Base-by-base conservation (phyloP, 2,329 filamentous ascomycete species). In the Monilinia laxa region DNA sequence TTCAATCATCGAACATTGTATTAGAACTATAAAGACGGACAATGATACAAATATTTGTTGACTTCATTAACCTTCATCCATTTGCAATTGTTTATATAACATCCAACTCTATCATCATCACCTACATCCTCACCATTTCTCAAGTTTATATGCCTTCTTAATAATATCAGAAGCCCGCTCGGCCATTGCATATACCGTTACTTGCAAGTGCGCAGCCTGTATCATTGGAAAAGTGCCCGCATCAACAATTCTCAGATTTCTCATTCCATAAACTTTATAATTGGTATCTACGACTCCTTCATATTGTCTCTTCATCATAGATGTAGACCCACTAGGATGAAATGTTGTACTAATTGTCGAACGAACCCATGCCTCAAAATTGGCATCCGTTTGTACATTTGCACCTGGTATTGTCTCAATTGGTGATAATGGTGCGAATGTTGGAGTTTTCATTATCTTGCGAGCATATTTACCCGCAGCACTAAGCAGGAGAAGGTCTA, bases 141-240 rank as follows among this genome's bases (percentile, higher is more conserved):
- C 54, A n/a, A 42, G 5, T 42, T n/a, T 49, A 16, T 35, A 25
- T 47, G 38, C 16, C 45, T 51, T 51, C 40, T 66, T 68, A 10
- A 70, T 70, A 23, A 57, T 35, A 55, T 70, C 68, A 0, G 69
- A 58, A 6, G 67, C 69, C 57, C 58, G 68, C 28, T 73, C 71
- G 6, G 71, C 71, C 53, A 72, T 64, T 12, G 70, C 70, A 63
- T 72, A 72, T 10, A 70, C 71, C 31, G 65, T 49, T 20, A 42
- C 67, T 35, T 63, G 51, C 23, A 71, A 66, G 70, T 73, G 71
- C 4, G 62, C 66, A 14, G 68, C 35, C 2, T 59, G 45, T 62
- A 66, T 57, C 49, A 73, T 63, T 2, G 71, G 70, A 14, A 73
- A 67, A 20, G 70, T 66, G 38, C 71, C 72, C 16, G 71, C 71